Conservation (phyloP, 805 yeast species). For the Wickerhamiella alocasiicola region DNA sequence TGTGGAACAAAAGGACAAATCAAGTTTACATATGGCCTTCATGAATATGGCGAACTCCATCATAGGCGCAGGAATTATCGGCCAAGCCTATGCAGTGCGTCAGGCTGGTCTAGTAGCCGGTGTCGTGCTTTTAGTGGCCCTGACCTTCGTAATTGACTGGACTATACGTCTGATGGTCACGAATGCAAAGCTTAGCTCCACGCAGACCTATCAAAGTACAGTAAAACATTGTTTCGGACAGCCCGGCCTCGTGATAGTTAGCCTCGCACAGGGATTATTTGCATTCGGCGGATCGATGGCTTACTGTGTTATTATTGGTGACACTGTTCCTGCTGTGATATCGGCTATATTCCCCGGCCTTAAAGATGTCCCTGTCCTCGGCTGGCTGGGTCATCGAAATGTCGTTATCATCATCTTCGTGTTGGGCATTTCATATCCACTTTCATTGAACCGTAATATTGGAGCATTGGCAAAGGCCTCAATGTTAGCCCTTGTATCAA, state of each 20-base stretch:
- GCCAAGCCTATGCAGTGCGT: constrained; percentile 78
- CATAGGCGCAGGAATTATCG: constrained; percentile 90
- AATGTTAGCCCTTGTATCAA: constrained; percentile 73
- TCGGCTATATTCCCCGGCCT: constrained; percentile 45
- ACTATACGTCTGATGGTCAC: constrained; percentile 64
- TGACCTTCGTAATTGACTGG: constrained; percentile 78
- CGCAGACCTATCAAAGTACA: constrained; percentile 72
- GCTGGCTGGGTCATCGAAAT: constrained; percentile 51
- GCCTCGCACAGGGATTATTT: constrained; percentile 71
- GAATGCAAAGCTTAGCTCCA: constrained; percentile 67
- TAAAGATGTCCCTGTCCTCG: constrained; percentile 29
- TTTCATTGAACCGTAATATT: constrained; percentile 68
- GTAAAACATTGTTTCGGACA: constrained; percentile 69
- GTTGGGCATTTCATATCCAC: constrained; percentile 63
- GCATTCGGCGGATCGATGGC: constrained; percentile 94
- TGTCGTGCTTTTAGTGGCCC: constrained; percentile 40
- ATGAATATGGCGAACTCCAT: constrained; percentile 96
- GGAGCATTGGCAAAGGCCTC: constrained; percentile 76
- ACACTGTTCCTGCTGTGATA: constrained; percentile 83
- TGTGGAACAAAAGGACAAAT: constrained; percentile 28
- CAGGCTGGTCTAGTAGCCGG: constrained; percentile 76
- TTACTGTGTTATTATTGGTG: constrained; percentile 88
- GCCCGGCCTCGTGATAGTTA: constrained; percentile 51
- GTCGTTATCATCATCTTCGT: constrained; percentile 61
- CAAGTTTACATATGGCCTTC: constrained; percentile 72